These are phyloP conservation scores for Rosa persica DNA, from an alignment of 306 rosid genomes.

Conservation along the genomic window DNA sequence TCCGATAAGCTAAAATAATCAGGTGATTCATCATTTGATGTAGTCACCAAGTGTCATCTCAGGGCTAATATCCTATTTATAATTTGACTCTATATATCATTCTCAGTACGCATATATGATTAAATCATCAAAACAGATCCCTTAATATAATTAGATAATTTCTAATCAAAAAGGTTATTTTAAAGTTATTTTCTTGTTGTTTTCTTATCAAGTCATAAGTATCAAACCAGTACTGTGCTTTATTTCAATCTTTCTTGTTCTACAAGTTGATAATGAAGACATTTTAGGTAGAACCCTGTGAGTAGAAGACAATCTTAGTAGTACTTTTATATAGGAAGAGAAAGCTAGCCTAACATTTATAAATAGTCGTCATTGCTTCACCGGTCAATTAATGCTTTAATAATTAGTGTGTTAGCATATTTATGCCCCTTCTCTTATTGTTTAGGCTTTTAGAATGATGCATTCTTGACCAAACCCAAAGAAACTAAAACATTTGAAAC, in stretches of 20 bases:
- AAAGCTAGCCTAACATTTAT: not conserved
- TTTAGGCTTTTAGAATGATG: constrained; percentile 15
- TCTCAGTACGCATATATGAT: not conserved
- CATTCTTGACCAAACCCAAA: constrained; percentile 8
- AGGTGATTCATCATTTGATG: not conserved
- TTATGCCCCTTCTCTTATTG: not conserved
- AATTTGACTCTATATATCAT: not conserved
- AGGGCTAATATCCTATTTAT: not conserved
- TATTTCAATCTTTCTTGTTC: constrained; percentile 21
- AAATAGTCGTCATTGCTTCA: not conserved
- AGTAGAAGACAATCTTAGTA: constrained; percentile 14
- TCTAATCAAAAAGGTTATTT: not conserved
- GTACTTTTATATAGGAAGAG: not conserved
- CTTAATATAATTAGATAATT: not conserved
- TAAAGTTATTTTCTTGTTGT: constrained; percentile 19
- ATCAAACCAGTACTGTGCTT: constrained; percentile 2
- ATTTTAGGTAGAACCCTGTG: constrained; percentile 17
- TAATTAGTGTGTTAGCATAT: not conserved
- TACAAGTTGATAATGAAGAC: constrained; percentile 34
- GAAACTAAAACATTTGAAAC: not conserved
- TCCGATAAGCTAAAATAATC: not conserved
- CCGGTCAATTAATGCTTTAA: constrained; percentile 3
- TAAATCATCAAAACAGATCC: not conserved
- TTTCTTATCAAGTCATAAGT: constrained; percentile 22
- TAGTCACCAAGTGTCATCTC: constrained; percentile 11